phyloP scores from a whole-genome alignment of 495 filamentous ascomycete species.

The Xylaria flabelliformis region DNA sequence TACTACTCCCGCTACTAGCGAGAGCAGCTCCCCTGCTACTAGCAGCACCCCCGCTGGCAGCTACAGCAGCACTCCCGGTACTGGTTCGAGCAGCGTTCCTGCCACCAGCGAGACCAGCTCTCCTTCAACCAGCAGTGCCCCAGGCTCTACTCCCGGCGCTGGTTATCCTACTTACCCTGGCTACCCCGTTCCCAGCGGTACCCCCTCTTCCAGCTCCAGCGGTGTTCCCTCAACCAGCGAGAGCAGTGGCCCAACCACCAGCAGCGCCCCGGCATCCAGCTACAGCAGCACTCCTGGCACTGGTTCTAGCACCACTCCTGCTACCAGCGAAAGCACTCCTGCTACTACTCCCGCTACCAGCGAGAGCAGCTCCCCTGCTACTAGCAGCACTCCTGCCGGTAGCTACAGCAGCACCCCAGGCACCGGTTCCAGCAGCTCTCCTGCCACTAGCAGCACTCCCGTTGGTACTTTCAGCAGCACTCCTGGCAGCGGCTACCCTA shows the following conservation, averaged over 20 bases:
- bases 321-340: neutral
- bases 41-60: neutral
- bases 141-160: neutral
- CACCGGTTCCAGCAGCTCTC: neutral
- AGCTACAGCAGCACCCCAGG: neutral
- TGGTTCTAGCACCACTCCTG: conserved; percentile 6
- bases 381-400: conserved; percentile 7
- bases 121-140: neutral
- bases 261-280: neutral
- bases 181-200: neutral
- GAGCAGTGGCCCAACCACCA: neutral
- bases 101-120: neutral
- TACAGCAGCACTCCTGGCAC: conserved; percentile 13
- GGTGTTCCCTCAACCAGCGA: neutral
- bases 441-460: neutral
- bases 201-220: neutral
- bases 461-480: neutral
- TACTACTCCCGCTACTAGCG: neutral
- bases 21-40: neutral
- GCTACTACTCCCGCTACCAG: neutral
- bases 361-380: neutral
- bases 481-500: neutral
- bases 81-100: neutral
- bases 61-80: conserved; percentile 7
- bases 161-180: conserved; percentile 13